Evolutionary conservation across 2,329 filamentous ascomycete genomes (phyloP).

Genomic region (Fulvia fulva): DNA sequence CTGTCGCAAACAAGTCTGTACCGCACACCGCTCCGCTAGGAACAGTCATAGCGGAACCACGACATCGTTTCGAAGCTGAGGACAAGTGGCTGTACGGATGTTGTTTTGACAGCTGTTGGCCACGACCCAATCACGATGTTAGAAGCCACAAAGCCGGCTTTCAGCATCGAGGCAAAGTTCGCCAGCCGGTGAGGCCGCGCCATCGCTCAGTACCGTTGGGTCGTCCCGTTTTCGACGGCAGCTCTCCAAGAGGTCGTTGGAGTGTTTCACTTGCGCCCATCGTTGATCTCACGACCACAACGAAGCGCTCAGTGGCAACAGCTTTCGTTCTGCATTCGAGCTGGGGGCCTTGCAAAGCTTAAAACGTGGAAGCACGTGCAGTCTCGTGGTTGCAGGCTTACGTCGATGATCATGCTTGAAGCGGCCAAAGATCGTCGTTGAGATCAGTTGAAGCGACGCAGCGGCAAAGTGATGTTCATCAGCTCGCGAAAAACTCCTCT

Average conservation of each 20-base stretch:
- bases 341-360: neutral
- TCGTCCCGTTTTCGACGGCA: too few relatives aligned
- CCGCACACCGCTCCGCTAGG: neutral
- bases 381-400: neutral
- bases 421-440: neutral
- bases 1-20: neutral
- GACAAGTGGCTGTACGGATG: neutral
- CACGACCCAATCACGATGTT: neutral
- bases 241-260: too few relatives aligned
- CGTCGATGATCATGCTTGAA: neutral
- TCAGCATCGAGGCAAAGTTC: neutral
- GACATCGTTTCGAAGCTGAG: neutral
- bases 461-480: neutral
- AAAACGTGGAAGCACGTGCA: conserved; percentile 2
- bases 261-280: too few relatives aligned
- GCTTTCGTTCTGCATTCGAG: neutral
- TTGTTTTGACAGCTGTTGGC: neutral
- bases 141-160: neutral
- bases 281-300: too few relatives aligned
- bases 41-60: neutral
- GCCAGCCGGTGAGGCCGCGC: neutral
- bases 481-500: neutral
- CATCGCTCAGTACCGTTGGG: too few relatives aligned
- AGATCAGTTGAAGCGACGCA: conserved; percentile 2
- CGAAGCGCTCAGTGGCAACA: too few relatives aligned